Base-by-base conservation (phyloP, 2,329 filamentous ascomycete genomes). In the Aureobasidium zeae region DNA sequence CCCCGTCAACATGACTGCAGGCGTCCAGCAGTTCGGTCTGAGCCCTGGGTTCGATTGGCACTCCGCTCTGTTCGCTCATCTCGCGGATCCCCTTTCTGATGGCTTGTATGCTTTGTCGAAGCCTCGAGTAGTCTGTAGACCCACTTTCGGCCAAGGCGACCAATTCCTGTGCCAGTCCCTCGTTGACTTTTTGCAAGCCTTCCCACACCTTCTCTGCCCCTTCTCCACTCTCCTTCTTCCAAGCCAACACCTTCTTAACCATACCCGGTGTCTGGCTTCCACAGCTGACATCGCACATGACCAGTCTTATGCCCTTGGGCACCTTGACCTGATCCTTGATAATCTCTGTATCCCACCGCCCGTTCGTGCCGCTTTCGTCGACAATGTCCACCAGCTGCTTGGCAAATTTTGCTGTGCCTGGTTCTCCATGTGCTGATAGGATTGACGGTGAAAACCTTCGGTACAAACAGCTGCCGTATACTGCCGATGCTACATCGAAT, bases 271-370 rank as follows among this genome's bases (percentile, higher is more conserved):
- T 96, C 67, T 94, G 77, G 36, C 82, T 89, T 22, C 91, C 91
- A 58, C 88, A 94, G 60, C 93, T 86, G 5, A 98, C 91, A 58
- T 98, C 91, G 58, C 87, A 94, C 81, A 98, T 91, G 48, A 93
- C 76, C 52, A 96, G 70, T 17, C 82, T 75, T 52, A 94, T 67
- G 1, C 85, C 86, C 1, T 62, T 55, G 0, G 89, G 88, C 47
- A 96, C 71, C 48, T 71, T 73, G 41, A 89, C 78, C 12, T 71
- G 74, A 4, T 80, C 77, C 55, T 86, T 82, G 22, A 67, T 64
- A 36, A 93, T 79, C 55, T 87, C 78, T 0, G 79, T 81, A 55
- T 96, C 88, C 91, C 91, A 98, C 17, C 65, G 64, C 3, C 60
- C 56, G 3, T 60, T 54, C 2, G 61, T 58, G 34, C 68, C 63